These are phyloP conservation scores for Kuraishia capsulata DNA, from an alignment of 805 yeast genomes.

Conservation along the genomic window DNA sequence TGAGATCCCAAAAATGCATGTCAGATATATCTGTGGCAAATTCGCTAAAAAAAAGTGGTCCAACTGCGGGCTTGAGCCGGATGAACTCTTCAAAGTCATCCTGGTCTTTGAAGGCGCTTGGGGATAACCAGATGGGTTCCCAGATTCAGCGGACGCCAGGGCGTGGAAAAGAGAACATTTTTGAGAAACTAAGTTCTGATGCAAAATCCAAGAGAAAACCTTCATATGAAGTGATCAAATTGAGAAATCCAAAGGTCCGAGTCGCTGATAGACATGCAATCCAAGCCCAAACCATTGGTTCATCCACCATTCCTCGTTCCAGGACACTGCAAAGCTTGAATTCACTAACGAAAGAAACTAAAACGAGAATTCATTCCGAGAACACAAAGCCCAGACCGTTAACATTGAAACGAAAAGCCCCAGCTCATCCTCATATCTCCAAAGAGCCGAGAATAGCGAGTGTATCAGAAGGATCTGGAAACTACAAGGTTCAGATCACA, in stretches of 20 bases:
- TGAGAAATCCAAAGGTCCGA: background rate
- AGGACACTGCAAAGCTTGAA: background rate
- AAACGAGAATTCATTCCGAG: no score
- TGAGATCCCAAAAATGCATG: no score
- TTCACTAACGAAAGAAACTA: background rate
- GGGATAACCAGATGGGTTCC: no score
- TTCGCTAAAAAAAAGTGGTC: no score
- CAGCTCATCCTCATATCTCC: background rate
- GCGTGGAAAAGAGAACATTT: background rate
- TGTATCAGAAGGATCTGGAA: background rate
- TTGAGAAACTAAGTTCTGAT: background rate
- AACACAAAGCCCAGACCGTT: no score
- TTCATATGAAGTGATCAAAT: background rate
- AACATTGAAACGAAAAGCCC: background rate
- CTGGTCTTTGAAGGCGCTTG: no score
- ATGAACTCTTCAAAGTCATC: no score
- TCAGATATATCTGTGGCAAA: no score
- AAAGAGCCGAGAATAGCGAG: background rate
- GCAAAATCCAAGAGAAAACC: background rate
- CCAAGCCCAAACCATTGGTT: no score
- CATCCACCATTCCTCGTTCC: background rate
- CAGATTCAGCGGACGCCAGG: no score
- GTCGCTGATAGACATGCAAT: no score
- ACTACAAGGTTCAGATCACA: background rate
- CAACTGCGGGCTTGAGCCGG: no score